Evolutionary conservation across 805 yeast species (phyloP), one percentile per base, ranked within the genome.

Genomic region (Candida maesae): DNA sequence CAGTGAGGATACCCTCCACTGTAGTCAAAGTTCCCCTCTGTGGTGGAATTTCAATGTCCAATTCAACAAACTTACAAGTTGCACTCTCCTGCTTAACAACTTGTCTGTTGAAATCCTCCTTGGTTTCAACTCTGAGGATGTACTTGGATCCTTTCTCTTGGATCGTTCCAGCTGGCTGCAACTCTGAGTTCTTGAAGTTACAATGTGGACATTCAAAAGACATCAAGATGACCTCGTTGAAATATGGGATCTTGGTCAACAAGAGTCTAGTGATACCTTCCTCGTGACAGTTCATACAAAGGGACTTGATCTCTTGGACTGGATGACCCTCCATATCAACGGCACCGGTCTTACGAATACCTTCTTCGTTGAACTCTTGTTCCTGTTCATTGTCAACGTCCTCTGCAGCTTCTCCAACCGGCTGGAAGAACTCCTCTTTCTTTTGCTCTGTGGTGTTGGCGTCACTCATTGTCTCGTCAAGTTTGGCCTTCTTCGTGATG

Each of bases 141-240:
- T 84, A 86, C 55, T 79, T 76, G 17, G 83, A 64, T 25, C 99
- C 99, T 64, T 85, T 86, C 53, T 84, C 91, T 55, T 91, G 95
- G 48, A 93, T 88, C 41, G 78, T 78, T 5, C 93, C 81, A 6
- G 99, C 99, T n/a, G 97, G 84, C 69, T 93, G 99, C 52, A 93
- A 77, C 66, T 93, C 99, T 29, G 87, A 78, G 71, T 88, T 91
- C 60, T 82, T 85, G 60, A 87, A 79, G 1, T 87, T 86, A 70
- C 99, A 93, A 64, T 90, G 97, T 20, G 93, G 91, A 65, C 99
- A 93, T 51, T 81, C 86, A 63, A 93, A 93, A 2, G 97, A 89
- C 95, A 93, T 91, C 42, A 93, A 62, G 38, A 93, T 84, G 38
- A 93, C 79, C 62, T 93, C 97, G 49, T 90, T 72, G 67, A 93